Evolutionary conservation across 208 protist species (phyloP).

Genomic region (Willaertia magna): DNA sequence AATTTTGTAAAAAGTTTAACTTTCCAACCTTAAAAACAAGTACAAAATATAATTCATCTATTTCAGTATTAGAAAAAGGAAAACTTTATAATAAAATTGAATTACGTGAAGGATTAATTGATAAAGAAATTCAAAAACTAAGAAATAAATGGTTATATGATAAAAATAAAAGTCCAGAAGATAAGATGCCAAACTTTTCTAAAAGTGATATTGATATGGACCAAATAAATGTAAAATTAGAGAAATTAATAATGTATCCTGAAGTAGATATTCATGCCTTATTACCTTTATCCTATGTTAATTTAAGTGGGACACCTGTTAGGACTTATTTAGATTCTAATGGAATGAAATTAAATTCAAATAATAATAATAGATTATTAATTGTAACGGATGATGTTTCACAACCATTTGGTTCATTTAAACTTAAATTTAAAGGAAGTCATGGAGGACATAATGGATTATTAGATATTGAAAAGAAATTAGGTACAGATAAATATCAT

Average conservation of each 20-base stretch:
- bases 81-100: neutral
- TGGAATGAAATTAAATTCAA: neutral
- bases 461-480: conserved; percentile 8
- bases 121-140: neutral
- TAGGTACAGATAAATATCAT: conserved; percentile 5
- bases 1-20: neutral
- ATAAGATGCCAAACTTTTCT: neutral
- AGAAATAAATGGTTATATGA: neutral
- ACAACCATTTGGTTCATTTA: neutral
- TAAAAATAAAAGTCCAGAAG: too few relatives aligned
- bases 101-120: neutral
- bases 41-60: neutral
- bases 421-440: conserved; percentile 15
- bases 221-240: neutral
- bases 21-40: neutral
- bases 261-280: neutral
- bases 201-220: neutral
- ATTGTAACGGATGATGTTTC: neutral
- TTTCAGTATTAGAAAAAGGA: neutral
- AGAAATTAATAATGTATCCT: conserved; percentile 5
- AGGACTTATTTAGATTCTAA: neutral
- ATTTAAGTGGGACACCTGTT: conserved; percentile 19
- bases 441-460: conserved; percentile 28
- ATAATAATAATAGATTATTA: neutral
- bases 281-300: conserved; percentile 24